Conservation (phyloP, 805 yeast species). For the Hanseniaspora valbyensis region DNA sequence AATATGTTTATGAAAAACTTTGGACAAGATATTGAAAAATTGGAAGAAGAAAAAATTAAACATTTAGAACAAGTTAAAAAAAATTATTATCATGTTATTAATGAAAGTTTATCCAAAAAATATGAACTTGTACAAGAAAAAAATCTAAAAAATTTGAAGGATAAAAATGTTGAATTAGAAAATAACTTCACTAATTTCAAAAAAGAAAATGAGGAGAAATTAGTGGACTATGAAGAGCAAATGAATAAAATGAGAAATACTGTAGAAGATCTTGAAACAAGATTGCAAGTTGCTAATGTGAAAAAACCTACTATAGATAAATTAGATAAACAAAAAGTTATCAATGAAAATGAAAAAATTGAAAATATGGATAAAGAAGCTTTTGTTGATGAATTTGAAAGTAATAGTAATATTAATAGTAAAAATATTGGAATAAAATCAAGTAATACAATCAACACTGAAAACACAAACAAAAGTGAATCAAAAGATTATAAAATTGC, state of each 20-base stretch:
- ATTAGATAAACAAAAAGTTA: not conserved
- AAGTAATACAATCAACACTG: not conserved
- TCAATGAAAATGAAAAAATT: too few species aligned
- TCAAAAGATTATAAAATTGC: constrained; percentile 7
- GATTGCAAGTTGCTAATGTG: constrained; percentile 28
- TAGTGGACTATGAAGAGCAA: constrained; percentile 6
- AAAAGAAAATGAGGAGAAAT: constrained; percentile 3
- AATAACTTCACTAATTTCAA: not conserved
- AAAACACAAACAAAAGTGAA: not conserved
- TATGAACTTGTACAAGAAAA: constrained; percentile 8
- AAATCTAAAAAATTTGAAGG: constrained; percentile 15
- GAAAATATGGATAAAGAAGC: not conserved
- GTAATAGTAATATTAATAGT: not conserved
- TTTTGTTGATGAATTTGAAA: not conserved
- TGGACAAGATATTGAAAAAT: constrained; percentile 26
- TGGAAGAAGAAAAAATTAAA: constrained; percentile 1
- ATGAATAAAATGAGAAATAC: constrained; percentile 22
- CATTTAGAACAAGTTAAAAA: constrained; percentile 6
- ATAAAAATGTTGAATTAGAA: constrained; percentile 11
- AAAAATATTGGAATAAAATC: not conserved
- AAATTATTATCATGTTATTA: constrained; percentile 6
- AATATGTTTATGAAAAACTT: constrained; percentile 46
- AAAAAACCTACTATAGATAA: not conserved
- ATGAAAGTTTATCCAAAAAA: constrained; percentile 7
- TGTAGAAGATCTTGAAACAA: constrained; percentile 27